Percentiles rank a stretch among this genome's conserved stretches.
Conservation (phyloP, 257 asterid genomes). For the Asclepias syriaca region DNA sequence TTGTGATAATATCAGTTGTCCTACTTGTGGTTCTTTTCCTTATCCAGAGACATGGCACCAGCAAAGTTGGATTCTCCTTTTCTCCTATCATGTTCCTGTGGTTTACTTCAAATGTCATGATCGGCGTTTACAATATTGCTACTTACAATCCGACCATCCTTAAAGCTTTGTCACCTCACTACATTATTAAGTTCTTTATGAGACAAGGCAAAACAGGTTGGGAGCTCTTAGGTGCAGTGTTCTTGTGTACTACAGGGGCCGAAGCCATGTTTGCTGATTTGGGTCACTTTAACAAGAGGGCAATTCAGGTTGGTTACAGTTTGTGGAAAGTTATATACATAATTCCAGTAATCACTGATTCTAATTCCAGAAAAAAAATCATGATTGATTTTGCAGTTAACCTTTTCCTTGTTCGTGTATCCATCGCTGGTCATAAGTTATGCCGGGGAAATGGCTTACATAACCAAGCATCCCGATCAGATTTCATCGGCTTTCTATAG, state of each 20-base stretch:
- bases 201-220: constrained; percentile 15
- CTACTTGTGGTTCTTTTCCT: constrained; percentile 19
- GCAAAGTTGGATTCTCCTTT: constrained; percentile 28
- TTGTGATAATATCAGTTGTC: constrained; percentile 21
- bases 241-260: constrained; percentile 26
- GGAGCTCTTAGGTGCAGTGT: constrained; percentile 28
- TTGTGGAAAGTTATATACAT: background rate
- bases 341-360: background rate
- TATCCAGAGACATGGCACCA: constrained; percentile 27
- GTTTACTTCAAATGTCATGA: constrained; percentile 17
- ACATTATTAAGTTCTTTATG: constrained; percentile 19
- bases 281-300: constrained; percentile 28
- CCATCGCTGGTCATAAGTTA: constrained; percentile 16
- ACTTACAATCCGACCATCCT: constrained; percentile 22
- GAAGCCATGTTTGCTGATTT: constrained; percentile 37
- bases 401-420: constrained; percentile 21
- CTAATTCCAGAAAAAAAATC: background rate
- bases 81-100: constrained; percentile 30
- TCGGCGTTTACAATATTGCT: constrained; percentile 25
- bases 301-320: constrained; percentile 18
- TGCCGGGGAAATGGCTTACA: constrained; percentile 20
- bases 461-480: constrained; percentile 17
- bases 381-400: constrained; percentile 11
- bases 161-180: constrained; percentile 23
- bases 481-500: constrained; percentile 15